Base-by-base conservation (phyloP, 306 rosid species). In the Amphicarpaea edgeworthii region DNA sequence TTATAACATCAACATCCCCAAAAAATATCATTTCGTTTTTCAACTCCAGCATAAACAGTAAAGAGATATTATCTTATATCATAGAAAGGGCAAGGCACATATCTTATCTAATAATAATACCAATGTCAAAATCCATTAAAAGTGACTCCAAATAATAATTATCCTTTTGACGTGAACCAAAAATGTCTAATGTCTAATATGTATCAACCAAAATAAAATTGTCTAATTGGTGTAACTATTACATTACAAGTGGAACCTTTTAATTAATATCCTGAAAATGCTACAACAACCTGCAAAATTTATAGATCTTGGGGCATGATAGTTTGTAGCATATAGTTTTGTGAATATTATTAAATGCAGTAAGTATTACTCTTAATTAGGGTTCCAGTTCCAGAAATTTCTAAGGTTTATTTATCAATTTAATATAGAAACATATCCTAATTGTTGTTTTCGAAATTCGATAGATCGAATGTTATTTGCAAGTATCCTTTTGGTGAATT, bases 181-280 rank as follows among this genome's bases (percentile, higher is more conserved):
- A 16, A 75, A 40, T 60, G 21, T 41, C 9, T 61, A 75, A 40
- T 60, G 21, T 41, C 9, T 61, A 24, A 57, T 24, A 24, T 20
- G 34, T 2, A 55, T 23, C 61, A 6, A 7, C 21, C 20, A 47
- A 46, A 46, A 46, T 2, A 59, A 26, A 14, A 59, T 2, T 3
- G 40, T 58, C 8, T n/a, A n/a, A 23, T 41, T 21, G 37, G 47
- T 68, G 38, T 41, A 70, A 65, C 53, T n/a, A 0, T n/a, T n/a
- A n/a, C n/a, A 23, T 63, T 68, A 80, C 77, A 70, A 12, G 73
- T 84, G 82, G 73, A 73, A 66, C 50, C 57, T 75, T 63, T 79
- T 70, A 57, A 38, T 79, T 70, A 57, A 38, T 51, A 65, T 76
- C 76, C 77, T 62, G 19, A 64, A n/a, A n/a, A 76, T 70, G 72